These are phyloP conservation scores for Chytridium lagenaria DNA, from an alignment of 371 early-diverging fungal species.

Conservation along the genomic window DNA sequence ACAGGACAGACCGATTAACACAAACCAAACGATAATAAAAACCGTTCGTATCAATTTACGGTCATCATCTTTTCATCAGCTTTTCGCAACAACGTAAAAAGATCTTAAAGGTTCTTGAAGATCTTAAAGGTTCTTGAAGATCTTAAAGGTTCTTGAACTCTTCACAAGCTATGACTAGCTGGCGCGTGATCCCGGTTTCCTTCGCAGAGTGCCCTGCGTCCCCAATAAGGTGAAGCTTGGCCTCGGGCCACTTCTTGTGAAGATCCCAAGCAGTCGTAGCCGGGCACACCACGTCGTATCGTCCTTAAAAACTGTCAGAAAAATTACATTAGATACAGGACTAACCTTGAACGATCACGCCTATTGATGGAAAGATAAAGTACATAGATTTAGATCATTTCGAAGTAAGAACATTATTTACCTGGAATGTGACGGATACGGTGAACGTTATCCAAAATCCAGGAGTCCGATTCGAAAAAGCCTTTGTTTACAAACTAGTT, in stretches of 20 bases:
- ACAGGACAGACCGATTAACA: too few species aligned
- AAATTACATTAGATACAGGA: neutral
- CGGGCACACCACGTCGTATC: constrained; percentile 72
- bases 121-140: too few species aligned
- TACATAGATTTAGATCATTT: neutral
- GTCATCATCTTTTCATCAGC: too few species aligned
- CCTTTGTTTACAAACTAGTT: constrained; percentile 65
- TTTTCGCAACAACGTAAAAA: too few species aligned
- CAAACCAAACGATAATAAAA: too few species aligned
- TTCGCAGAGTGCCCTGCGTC: constrained; percentile 70
- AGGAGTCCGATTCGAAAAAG: constrained; percentile 63
- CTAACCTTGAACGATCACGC: constrained; percentile 56
- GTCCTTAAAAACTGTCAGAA: constrained; percentile 32
- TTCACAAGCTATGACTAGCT: constrained; percentile 63
- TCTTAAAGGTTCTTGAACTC: constrained; percentile 55
- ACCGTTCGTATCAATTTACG: too few species aligned
- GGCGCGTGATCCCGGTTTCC: constrained; percentile 56
- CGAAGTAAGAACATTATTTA: constrained; percentile 18
- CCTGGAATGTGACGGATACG: constrained; percentile 66
- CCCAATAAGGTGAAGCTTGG: constrained; percentile 59
- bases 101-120: too few species aligned
- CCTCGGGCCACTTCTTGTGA: constrained; percentile 68
- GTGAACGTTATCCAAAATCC: constrained; percentile 63
- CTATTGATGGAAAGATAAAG: neutral
- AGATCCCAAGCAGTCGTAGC: constrained; percentile 66